Conservation (phyloP, 2,329 filamentous ascomycete species). For the Fusarium falciforme region DNA sequence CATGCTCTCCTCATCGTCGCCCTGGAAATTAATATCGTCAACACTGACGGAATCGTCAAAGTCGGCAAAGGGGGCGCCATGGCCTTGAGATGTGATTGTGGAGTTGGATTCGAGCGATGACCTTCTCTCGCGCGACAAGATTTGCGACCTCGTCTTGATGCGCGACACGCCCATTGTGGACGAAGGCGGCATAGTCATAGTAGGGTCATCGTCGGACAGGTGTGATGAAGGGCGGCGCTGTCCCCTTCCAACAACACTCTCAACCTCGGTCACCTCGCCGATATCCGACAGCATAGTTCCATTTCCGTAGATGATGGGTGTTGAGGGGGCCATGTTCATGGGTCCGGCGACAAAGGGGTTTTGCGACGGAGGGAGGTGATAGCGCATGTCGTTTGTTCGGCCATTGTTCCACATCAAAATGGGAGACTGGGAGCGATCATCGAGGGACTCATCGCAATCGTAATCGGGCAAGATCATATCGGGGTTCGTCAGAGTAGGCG, state of each 20-base stretch:
- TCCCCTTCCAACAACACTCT: slow-evolving; percentile 59
- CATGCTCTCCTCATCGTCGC: slow-evolving; percentile 75
- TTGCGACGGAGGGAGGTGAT: slow-evolving; percentile 56
- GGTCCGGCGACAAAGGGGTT: slow-evolving; percentile 56
- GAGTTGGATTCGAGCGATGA: slow-evolving; percentile 70
- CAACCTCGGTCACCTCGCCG: slow-evolving; percentile 66
- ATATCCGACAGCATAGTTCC: slow-evolving; percentile 77
- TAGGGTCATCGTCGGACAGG: slow-evolving; percentile 50
- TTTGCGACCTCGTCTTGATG: slow-evolving; percentile 59
- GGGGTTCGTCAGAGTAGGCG: slow-evolving; percentile 90
- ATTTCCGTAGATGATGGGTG: slow-evolving; percentile 76
- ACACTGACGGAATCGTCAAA: slow-evolving; percentile 72
- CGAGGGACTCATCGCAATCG: slow-evolving; percentile 66
- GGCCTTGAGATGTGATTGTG: slow-evolving; percentile 66
- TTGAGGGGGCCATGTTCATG: slow-evolving; percentile 59
- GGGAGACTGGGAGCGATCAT: slow-evolving; percentile 62
- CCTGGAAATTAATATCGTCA: slow-evolving; percentile 74
- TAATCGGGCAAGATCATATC: slow-evolving; percentile 93
- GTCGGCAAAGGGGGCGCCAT: slow-evolving; percentile 64
- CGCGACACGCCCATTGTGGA: slow-evolving; percentile 57
- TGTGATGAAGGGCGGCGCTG: slow-evolving; percentile 53
- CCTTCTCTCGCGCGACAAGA: slow-evolving; percentile 60
- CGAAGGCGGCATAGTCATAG: slow-evolving; percentile 56
- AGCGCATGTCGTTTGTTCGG: slow-evolving; percentile 51
- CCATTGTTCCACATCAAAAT: slow-evolving; percentile 65